These are phyloP conservation scores for Coemansia sp. DNA, from an alignment of 192 early-diverging fungal genomes.

Conservation along the genomic window DNA sequence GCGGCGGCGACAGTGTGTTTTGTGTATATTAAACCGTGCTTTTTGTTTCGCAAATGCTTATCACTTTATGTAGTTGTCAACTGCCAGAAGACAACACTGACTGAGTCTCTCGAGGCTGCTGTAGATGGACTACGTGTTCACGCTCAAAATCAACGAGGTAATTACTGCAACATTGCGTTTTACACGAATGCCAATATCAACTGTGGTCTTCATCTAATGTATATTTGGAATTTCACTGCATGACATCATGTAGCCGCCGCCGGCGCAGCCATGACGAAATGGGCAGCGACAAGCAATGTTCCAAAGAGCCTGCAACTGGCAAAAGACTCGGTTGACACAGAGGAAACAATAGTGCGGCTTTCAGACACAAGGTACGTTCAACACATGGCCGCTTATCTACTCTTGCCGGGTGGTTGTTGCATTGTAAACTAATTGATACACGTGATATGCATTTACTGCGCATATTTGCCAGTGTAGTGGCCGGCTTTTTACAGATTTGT, in stretches of 20 bases:
- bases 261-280: conserved; percentile 17
- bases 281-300: conserved; percentile 17
- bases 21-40: not conserved
- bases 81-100: not conserved
- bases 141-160: conserved; percentile 16
- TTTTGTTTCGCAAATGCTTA: not conserved
- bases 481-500: conserved; percentile 41
- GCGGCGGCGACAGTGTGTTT: not conserved
- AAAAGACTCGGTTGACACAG: conserved; percentile 17
- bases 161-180: not conserved
- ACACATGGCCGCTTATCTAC: not conserved
- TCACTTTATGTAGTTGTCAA: not conserved
- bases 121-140: not conserved
- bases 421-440: conserved; percentile 12
- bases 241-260: conserved; percentile 26
- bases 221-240: not conserved
- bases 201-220: not conserved
- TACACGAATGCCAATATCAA: not conserved
- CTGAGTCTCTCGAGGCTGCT: not conserved
- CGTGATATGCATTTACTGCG: not conserved
- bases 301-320: conserved; percentile 10
- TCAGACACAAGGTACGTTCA: conserved; percentile 33
- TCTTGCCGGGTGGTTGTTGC: not conserved
- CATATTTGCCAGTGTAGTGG: conserved; percentile 33
- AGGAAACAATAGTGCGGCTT: conserved; percentile 23